Evolutionary conservation across 2,329 filamentous ascomycete genomes (phyloP), one percentile per base, ranked within the genome.

Genomic region (Immersiporthe knoxdaviesiana): DNA sequence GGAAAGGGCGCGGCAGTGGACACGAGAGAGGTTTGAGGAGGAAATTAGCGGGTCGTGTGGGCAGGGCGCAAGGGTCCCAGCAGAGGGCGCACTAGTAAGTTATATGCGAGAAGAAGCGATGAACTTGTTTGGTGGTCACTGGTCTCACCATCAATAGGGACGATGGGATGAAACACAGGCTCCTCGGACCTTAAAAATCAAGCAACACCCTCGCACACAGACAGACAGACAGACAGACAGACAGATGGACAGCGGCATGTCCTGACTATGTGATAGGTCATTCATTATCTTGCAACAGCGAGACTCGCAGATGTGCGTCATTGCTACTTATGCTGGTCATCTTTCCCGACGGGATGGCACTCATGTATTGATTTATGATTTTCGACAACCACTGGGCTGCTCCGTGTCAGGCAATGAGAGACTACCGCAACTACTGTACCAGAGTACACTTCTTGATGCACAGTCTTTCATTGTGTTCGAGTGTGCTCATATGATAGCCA

Each of bases 21-120:
- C 37, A 50, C 67, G 6, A 58, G 58, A 58, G 58, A 69, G 58
- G 63, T 65, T 63, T 66, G 47, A 61, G 60, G 58, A 63, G 65
- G 56, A 65, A 69, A 69, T 50, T 32, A 65, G 67, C 65, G 67
- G 67, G 63, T 63, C 35, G 50, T 67, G 68, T 70, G 65, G 68
- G 54, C 65, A 61, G 41, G 41, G 50, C 54, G 27, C 58, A 61
- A 61, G 52, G 37, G 35, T 24, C 16, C n/a, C 27, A 44, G 30
- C 37, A 18, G 21, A 21, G 35, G 21, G 59, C 59, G 59, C 16
- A 18, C 14, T 44, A 44, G 16, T 32, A 32, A 30, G 18, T 39
- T 63, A 24, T n/a, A 10, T 41, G 30, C 12, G 30, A 27, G 41
- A 63, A 63, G 41, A 63, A 21, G 44, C 44, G 62, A 63, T 18